These are phyloP conservation scores for Pseudogymnoascus sp. DNA, from an alignment of 2,329 filamentous ascomycete genomes.

Conservation along the genomic window DNA sequence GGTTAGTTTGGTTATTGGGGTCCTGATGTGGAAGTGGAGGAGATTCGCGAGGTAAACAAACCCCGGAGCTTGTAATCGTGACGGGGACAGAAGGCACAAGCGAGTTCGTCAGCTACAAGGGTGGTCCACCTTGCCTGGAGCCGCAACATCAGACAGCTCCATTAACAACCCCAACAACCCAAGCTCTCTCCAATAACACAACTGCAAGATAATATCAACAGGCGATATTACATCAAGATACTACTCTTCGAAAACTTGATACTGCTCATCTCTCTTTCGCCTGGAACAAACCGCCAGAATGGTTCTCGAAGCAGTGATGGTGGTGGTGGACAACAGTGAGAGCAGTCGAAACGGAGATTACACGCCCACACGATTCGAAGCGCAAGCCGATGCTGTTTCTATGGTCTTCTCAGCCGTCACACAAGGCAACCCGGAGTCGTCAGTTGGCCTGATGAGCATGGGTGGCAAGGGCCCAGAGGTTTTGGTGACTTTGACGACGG, in stretches of 20 bases:
- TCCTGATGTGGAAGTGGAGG: neutral
- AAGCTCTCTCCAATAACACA: conserved; percentile 3
- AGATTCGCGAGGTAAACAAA: neutral
- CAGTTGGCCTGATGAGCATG: conserved; percentile 98
- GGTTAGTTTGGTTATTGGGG: neutral
- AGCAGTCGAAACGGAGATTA: conserved; percentile 93
- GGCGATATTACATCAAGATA: neutral
- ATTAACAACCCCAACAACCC: conserved; percentile 10
- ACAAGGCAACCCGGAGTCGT: conserved; percentile 90
- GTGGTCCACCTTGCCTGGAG: neutral
- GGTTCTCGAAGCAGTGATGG: conserved; percentile 98
- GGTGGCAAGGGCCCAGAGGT: conserved; percentile 96
- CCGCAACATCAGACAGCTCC: conserved; percentile 7
- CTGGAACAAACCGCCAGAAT: conserved; percentile 52
- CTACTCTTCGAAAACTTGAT: neutral
- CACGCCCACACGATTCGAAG: conserved; percentile 89
- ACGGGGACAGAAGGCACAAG: neutral
- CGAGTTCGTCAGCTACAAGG: conserved; percentile 9
- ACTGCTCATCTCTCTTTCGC: neutral
- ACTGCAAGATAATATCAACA: neutral
- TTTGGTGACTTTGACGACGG: conserved; percentile 88
- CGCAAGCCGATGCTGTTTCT: conserved; percentile 89
- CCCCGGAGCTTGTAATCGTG: conserved; percentile 2
- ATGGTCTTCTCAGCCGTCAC: conserved; percentile 95
- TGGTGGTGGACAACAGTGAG: conserved; percentile 99